Conservation (phyloP, 2,329 filamentous ascomycete species). For the Furcasterigmium furcatum region DNA sequence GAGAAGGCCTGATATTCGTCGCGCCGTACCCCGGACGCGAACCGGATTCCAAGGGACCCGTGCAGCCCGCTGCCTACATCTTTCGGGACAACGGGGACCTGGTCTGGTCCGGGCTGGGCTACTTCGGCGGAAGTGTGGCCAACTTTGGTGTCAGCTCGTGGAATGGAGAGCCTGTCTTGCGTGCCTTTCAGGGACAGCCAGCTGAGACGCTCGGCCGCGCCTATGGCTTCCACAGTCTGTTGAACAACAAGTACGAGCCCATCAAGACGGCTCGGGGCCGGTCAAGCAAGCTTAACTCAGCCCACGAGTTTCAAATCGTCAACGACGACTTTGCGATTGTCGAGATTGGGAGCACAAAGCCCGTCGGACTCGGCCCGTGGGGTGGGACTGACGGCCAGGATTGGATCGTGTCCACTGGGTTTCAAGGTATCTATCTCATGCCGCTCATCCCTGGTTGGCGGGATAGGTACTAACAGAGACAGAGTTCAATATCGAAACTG, state of each 20-base stretch:
- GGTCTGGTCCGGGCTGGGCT: slow-evolving; percentile 53
- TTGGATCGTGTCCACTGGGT: slow-evolving; percentile 4
- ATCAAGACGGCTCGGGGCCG: slow-evolving; percentile 49
- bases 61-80: slow-evolving; percentile 53
- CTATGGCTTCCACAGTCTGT: slow-evolving; percentile 49
- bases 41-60: slow-evolving; percentile 38
- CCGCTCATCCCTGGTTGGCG: not conserved
- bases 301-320: slow-evolving; percentile 54
- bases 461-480: not conserved
- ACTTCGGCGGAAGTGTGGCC: slow-evolving; percentile 47
- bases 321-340: slow-evolving; percentile 29
- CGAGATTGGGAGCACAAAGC: not conserved
- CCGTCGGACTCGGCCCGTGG: not conserved
- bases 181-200: slow-evolving; percentile 50
- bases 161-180: slow-evolving; percentile 49
- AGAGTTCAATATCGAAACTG: slow-evolving; percentile 48
- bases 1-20: slow-evolving; percentile 40
- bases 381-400: slow-evolving; percentile 1
- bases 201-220: slow-evolving; percentile 49
- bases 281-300: slow-evolving; percentile 45
- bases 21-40: slow-evolving; percentile 33
- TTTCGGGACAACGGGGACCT: slow-evolving; percentile 51
- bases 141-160: slow-evolving; percentile 50
- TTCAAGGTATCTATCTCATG: slow-evolving; percentile 2
- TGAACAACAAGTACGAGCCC: slow-evolving; percentile 52